Conservation (phyloP, 2,329 filamentous ascomycete species). For the Sclerotinia sclerotiorum region DNA sequence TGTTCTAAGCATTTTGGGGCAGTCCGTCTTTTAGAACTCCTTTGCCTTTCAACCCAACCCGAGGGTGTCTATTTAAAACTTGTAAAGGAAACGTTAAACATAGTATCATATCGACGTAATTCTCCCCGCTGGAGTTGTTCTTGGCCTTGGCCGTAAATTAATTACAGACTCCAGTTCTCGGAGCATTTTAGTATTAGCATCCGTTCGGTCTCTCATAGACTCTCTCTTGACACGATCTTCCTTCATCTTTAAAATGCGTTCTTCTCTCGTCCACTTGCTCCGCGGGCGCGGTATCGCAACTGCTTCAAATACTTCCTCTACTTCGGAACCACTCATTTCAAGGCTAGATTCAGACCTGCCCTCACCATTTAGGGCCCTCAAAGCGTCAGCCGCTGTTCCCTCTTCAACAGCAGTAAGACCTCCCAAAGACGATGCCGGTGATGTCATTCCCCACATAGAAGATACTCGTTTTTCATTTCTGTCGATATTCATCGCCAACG, state of each 20-base stretch:
- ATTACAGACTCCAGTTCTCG: constrained; percentile 91
- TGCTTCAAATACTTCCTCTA: constrained; percentile 86
- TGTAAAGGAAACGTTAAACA: constrained; percentile 22
- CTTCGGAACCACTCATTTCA: constrained; percentile 57
- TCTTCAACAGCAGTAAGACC: constrained; percentile 63
- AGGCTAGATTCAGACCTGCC: constrained; percentile 51
- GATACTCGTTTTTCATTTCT: constrained; percentile 71
- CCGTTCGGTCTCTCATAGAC: constrained; percentile 67
- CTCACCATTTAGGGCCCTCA: constrained; percentile 77
- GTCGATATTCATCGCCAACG: constrained; percentile 78
- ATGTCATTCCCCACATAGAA: constrained; percentile 56
- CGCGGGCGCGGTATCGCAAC: constrained; percentile 73
- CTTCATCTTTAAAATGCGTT: constrained; percentile 82
- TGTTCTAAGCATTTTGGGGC: constrained; percentile 4
- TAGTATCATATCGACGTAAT: constrained; percentile 40
- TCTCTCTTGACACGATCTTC: constrained; percentile 80
- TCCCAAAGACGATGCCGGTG: constrained; percentile 63
- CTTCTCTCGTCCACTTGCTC: constrained; percentile 75
- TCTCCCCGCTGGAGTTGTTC: constrained; percentile 33
- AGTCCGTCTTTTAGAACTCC: constrained; percentile 16
- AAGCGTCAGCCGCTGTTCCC: constrained; percentile 65
- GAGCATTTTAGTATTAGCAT: constrained; percentile 86
- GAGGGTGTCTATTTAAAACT: constrained; percentile 11
- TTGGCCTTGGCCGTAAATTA: constrained; percentile 50
- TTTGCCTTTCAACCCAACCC: constrained; percentile 10